Evolutionary conservation across 2,329 filamentous ascomycete species (phyloP), one percentile per base, ranked within the genome.

Genomic region (Diaporthe amygdali): DNA sequence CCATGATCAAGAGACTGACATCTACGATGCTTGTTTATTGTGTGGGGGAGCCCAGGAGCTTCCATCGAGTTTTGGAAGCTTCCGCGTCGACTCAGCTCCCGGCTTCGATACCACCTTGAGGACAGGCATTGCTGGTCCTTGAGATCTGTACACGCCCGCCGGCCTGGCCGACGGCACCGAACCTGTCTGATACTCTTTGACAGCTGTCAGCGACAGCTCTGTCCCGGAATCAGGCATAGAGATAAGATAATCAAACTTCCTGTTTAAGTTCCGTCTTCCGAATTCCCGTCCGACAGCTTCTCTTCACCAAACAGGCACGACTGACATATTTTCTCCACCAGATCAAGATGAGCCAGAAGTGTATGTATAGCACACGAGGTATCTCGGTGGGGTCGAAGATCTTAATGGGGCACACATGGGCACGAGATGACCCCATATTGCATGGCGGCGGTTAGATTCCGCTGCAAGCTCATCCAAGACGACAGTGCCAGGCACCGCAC

Each of bases 111-210:
- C 41, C 27, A 63, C 59, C 41, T 47, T 30, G 30, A 17, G 12
- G 59, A 63, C 59, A 63, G 41, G 59, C 59, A 47, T 34, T 63
- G 59, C 59, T 63, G 12, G 59, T 34, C 59, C n/a, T 17, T 8
- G 6, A 47, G 7, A 25, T n/a, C n/a, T n/a, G n/a, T n/a, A n/a
- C n/a, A n/a, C n/a, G 41, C 27, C 59, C 59, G 59, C 59, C 59
- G 59, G 59, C 41, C 20, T 34, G 30, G 59, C 41, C 59, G 59
- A 34, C 41, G 59, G 41, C 59, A 41, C 59, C 59, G 41, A 41
- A 10, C 25, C 2, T 63, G 56, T 34, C 25, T 34, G 10, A 20
- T n/a, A 6, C 20, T 5, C 7, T 55, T 37, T 63, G 59, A 63
- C 59, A 63, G 37, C 59, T 63, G 41, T 34, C 59, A 63, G 41